These are phyloP conservation scores for Malassezia sympodialis DNA, from an alignment of 1,284 basidiomycete species.

Conservation along the genomic window DNA sequence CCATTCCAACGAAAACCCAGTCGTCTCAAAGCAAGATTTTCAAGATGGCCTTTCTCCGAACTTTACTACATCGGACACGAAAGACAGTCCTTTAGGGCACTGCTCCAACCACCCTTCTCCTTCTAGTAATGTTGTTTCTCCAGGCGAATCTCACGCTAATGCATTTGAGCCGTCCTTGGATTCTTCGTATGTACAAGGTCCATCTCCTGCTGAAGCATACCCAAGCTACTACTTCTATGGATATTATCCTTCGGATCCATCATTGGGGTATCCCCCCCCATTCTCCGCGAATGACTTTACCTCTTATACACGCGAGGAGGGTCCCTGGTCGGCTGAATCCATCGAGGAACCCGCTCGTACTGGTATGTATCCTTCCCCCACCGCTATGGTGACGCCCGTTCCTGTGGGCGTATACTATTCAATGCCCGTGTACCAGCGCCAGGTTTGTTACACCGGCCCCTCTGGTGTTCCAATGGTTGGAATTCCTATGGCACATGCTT, in stretches of 20 bases:
- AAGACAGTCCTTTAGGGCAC: not conserved
- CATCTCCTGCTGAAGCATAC: not conserved
- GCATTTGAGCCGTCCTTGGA: not conserved
- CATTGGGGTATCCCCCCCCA: not conserved
- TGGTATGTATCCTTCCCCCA: not conserved
- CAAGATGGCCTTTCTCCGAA: not conserved
- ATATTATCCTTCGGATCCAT: not conserved
- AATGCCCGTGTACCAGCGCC: slow-evolving; percentile 5
- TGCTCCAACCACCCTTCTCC: too few species aligned
- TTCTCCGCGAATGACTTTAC: not conserved
- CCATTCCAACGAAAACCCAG: not conserved
- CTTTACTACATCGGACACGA: not conserved
- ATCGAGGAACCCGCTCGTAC: not conserved
- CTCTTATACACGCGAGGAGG: not conserved
- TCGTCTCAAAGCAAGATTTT: not conserved
- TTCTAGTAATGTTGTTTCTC: not conserved
- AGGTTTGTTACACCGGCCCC: not conserved
- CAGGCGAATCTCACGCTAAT: not conserved
- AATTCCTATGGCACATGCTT: not conserved
- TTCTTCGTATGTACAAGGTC: not conserved
- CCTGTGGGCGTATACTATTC: slow-evolving; percentile 3
- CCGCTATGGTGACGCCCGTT: not conserved
- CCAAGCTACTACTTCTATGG: slow-evolving; percentile 4
- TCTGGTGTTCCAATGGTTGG: not conserved
- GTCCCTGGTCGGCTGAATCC: not conserved